Conservation (phyloP, 768 basidiomycete species). For the Megacollybia marginata region DNA sequence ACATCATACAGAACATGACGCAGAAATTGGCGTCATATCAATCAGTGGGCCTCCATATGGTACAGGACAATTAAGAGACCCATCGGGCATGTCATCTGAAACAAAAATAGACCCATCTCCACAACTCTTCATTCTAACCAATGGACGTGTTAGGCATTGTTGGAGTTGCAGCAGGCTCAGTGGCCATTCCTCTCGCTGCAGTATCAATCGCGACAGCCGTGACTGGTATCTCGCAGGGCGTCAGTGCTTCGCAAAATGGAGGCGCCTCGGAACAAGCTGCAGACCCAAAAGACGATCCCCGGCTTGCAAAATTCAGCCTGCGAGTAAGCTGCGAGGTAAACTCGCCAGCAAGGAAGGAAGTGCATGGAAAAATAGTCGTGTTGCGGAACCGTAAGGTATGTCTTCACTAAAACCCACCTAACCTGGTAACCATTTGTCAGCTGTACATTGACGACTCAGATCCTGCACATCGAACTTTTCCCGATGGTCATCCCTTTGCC, state of each 20-base stretch:
- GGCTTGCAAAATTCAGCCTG: constrained; percentile 21
- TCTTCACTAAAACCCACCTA: background rate
- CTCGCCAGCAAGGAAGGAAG: constrained; percentile 5
- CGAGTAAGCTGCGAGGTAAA: constrained; percentile 8
- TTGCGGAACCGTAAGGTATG: constrained; percentile 19
- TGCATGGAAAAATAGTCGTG: constrained; percentile 19
- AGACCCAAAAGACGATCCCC: constrained; percentile 18
- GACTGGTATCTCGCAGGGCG: constrained; percentile 20
- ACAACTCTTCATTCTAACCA: background rate
- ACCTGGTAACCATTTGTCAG: constrained; percentile 6
- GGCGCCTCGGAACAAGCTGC: constrained; percentile 8
- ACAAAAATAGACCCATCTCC: no score
- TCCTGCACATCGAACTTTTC: constrained; percentile 14
- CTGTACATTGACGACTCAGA: constrained; percentile 22
- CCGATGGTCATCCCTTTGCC: constrained; percentile 21
- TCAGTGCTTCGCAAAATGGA: constrained; percentile 12
- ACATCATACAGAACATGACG: no score
- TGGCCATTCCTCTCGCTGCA: constrained; percentile 19
- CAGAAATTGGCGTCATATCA: no score
- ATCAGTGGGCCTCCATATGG: no score
- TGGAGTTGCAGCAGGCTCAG: constrained; percentile 19
- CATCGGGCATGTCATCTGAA: no score
- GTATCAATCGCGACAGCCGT: constrained; percentile 20
- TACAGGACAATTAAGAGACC: no score
- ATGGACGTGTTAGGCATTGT: constrained; percentile 18